These are phyloP conservation scores for Lasiosphaeriaceae sp. DNA, from an alignment of 495 filamentous ascomycete genomes.

Conservation along the genomic window DNA sequence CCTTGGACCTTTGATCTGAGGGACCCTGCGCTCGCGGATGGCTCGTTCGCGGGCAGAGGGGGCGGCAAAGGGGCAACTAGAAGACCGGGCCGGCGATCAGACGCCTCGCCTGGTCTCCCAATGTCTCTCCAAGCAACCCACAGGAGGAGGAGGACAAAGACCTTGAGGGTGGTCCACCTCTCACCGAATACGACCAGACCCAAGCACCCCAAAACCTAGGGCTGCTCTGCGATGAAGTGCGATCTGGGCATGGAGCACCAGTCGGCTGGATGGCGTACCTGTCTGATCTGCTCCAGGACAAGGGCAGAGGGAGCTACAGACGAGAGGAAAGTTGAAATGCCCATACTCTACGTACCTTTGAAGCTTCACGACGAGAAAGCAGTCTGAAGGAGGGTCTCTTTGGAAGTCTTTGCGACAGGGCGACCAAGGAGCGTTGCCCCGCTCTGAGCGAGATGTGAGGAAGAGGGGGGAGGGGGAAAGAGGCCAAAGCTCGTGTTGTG, in stretches of 20 bases:
- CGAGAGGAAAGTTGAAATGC: background rate
- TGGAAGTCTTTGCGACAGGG: constrained; percentile 10
- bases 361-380: background rate
- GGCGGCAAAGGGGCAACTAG: background rate
- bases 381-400: background rate
- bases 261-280: constrained; percentile 15
- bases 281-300: constrained; percentile 23
- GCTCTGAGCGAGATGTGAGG: constrained; percentile 7
- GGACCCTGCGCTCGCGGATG: background rate
- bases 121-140: background rate
- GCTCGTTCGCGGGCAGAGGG: background rate
- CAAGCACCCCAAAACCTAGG: background rate
- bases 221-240: background rate
- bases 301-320: background rate
- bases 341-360: background rate
- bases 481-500: background rate
- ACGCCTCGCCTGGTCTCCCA: constrained; percentile 23
- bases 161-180: background rate
- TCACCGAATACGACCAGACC: background rate
- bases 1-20: background rate
- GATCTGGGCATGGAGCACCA: background rate
- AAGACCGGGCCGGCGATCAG: constrained; percentile 24
- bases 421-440: constrained; percentile 14
- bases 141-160: background rate
- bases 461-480: background rate